These are phyloP conservation scores for Fonsecaea nubica DNA, from an alignment of 2,329 filamentous ascomycete genomes.

Conservation along the genomic window DNA sequence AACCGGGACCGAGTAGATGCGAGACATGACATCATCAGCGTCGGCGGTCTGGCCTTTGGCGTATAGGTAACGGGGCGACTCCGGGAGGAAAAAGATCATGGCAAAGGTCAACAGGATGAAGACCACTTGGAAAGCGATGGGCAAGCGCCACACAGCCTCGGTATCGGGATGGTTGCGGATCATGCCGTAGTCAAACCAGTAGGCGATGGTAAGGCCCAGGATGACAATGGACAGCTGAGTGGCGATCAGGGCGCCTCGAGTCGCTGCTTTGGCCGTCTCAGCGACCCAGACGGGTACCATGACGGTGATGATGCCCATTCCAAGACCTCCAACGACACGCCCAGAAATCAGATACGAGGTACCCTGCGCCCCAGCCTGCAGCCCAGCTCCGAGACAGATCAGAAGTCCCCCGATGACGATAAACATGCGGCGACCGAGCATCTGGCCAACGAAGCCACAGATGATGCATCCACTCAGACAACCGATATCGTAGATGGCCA, in stretches of 20 bases:
- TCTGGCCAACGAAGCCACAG: slow-evolving; percentile 47
- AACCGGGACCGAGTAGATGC: slow-evolving; percentile 27
- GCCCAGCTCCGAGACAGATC: slow-evolving; percentile 50
- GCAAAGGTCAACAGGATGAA: slow-evolving; percentile 50
- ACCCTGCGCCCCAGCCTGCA: slow-evolving; percentile 42
- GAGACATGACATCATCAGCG: slow-evolving; percentile 30
- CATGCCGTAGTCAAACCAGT: slow-evolving; percentile 35
- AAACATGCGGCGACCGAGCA: slow-evolving; percentile 51
- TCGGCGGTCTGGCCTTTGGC: slow-evolving; percentile 26
- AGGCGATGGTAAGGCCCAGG: slow-evolving; percentile 27
- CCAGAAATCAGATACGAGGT: slow-evolving; percentile 37
- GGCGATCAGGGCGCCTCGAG: slow-evolving; percentile 32
- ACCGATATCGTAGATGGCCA: slow-evolving; percentile 57
- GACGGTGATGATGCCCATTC: slow-evolving; percentile 31
- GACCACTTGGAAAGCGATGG: slow-evolving; percentile 56
- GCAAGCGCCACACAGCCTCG: slow-evolving; percentile 49
- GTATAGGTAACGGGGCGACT: slow-evolving; percentile 44
- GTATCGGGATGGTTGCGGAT: slow-evolving; percentile 25
- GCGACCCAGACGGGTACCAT: slow-evolving; percentile 34
- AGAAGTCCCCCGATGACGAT: slow-evolving; percentile 65
- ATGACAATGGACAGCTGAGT: slow-evolving; percentile 28
- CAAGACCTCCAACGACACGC: slow-evolving; percentile 36
- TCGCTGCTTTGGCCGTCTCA: slow-evolving; percentile 26
- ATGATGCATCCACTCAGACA: slow-evolving; percentile 50
- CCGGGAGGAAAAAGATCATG: slow-evolving; percentile 48